These are phyloP conservation scores for Rhodamnia argentea DNA, from an alignment of 345 rosid genomes.

Conservation along the genomic window DNA sequence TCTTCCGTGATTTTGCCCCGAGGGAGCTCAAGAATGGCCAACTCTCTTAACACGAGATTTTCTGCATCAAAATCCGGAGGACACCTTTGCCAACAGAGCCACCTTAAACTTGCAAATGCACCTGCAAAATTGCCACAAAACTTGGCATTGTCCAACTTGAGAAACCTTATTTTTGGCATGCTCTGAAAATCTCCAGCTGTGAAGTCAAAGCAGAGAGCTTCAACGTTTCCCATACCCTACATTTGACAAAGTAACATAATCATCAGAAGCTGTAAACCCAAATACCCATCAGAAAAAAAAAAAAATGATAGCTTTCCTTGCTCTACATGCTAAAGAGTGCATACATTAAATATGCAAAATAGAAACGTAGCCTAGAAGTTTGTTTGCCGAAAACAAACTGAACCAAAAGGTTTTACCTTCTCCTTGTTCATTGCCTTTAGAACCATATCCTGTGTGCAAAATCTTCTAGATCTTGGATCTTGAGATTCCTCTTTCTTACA, in stretches of 20 bases:
- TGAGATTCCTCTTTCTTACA: neutral
- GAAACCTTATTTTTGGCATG: rapidly evolving
- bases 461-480: neutral
- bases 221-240: neutral
- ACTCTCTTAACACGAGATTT: neutral
- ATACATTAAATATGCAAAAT: rapidly evolving
- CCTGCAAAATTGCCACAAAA: neutral
- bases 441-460: neutral
- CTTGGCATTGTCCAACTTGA: neutral
- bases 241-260: neutral
- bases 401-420: neutral
- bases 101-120: neutral
- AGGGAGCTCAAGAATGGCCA: neutral
- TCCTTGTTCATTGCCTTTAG: neutral
- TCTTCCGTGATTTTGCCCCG: neutral
- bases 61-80: neutral
- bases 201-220: neutral
- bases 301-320: neutral
- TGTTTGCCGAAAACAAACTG: neutral
- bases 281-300: neutral
- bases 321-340: neutral
- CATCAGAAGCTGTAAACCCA: neutral
- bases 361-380: rapidly evolving
- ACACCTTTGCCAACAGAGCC: neutral
- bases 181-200: neutral